Percentiles rank a stretch among this genome's conserved stretches.
phyloP scores from a whole-genome alignment of 1,139 yeast genomes.

The Candida sanyaensis region DNA sequence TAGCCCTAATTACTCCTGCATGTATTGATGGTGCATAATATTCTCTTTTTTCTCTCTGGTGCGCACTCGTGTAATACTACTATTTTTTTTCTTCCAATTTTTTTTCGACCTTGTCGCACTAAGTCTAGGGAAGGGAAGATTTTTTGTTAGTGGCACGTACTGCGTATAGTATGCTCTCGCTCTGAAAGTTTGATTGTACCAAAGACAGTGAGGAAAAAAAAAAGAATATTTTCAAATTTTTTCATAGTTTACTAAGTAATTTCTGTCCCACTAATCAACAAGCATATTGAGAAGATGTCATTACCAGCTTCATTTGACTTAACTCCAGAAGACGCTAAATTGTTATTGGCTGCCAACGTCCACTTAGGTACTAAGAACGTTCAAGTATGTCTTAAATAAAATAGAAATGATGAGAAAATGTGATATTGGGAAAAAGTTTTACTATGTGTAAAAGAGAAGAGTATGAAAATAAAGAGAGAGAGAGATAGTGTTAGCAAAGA shows the following conservation, averaged over 20 bases:
- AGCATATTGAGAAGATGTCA: conserved; percentile 53
- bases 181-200: conserved; percentile 1
- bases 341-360: conserved; percentile 99
- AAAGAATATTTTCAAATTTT: conserved; percentile 6
- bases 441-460: not conserved
- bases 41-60: not conserved
- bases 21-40: not conserved
- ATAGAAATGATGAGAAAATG: not conserved
- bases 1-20: not conserved
- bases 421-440: not conserved
- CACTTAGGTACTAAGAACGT: conserved; percentile 99
- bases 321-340: conserved; percentile 99
- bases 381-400: conserved; percentile 64
- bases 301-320: conserved; percentile 87
- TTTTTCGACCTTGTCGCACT: not conserved
- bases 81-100: not conserved
- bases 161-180: not conserved
- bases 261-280: conserved; percentile 6
- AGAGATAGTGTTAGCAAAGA: not conserved
- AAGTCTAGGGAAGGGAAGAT: not conserved
- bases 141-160: not conserved
- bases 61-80: not conserved
- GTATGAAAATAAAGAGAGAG: not conserved
- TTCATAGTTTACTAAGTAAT: conserved; percentile 6
- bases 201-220: conserved; percentile 3